Base-by-base conservation (phyloP, 179 eudicot genomes). In the Heliamphora pulchella region DNA sequence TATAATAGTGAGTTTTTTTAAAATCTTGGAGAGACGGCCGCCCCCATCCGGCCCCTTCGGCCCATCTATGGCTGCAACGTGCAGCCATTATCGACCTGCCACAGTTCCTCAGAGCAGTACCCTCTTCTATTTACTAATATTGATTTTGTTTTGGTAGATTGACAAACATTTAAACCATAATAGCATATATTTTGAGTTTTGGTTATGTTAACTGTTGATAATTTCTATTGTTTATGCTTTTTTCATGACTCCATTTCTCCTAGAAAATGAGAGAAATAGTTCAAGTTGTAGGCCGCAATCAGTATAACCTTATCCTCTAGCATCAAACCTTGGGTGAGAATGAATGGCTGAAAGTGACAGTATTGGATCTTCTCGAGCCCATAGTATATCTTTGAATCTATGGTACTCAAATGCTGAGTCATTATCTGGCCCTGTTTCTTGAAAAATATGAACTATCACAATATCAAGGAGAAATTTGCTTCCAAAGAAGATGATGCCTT, bases 401-500 rank as follows among this genome's bases (percentile, higher is more conserved):
- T 51, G 20, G 77, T 31, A 20, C 7, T 5, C 18, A 39, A 72
- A 74, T 54, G 62, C 46, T 22, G 18, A 18, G 44, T 76, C 69
- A 76, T 39, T 31, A 41, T 58, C 44, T n/a, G n/a, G n/a, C n/a
- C n/a, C n/a, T n/a, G n/a, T n/a, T n/a, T n/a, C n/a, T n/a, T n/a
- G n/a, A n/a, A n/a, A n/a, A n/a, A n/a, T n/a, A 9, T 44, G 22
- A 70, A 8, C 17, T 44, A 17, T 46, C 22, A 11, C 17, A 67
- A 46, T 44, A 70, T 70, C 74, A 76, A 50, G 80, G 46, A 77
- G 48, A 64, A 71, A 64, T 64, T 22, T 48, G 71, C 54, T 77
- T 77, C 31, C 47, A 77, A 31, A 64, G 80, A 77, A 77, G 50
- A 53, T 77, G 80, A 77, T 64, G 61, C 72, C 64, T 50, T 64